phyloP scores from a whole-genome alignment of 345 rosid genomes.

The Eucalyptus cloeziana region DNA sequence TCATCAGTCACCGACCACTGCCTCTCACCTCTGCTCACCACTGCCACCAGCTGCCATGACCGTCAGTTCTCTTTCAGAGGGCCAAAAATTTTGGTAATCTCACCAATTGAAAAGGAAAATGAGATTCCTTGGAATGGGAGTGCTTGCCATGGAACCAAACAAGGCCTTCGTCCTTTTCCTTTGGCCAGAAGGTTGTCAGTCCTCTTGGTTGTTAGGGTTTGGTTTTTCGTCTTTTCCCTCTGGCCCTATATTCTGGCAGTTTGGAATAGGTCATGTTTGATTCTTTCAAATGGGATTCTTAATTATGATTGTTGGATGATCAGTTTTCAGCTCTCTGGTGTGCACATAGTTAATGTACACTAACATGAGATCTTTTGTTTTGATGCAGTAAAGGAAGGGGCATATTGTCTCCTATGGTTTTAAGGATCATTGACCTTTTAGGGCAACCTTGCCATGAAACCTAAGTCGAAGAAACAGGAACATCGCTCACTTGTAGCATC shows the following conservation, averaged over 20 bases:
- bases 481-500: neutral
- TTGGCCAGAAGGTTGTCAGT: neutral
- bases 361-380: neutral
- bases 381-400: neutral
- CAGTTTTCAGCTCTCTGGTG: neutral
- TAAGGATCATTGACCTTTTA: neutral
- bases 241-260: neutral
- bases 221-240: neutral
- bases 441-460: neutral
- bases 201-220: neutral
- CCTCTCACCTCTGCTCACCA: neutral
- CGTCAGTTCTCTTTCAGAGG: neutral
- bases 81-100: neutral
- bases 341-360: neutral
- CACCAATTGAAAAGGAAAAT: neutral
- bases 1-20: neutral
- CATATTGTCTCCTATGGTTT: neutral
- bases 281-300: neutral
- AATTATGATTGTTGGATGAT: neutral
- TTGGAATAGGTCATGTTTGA: neutral
- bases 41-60: neutral
- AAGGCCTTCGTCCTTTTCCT: neutral
- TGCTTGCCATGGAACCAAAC: neutral
- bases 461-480: neutral
- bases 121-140: neutral